Evolutionary conservation across 2,329 filamentous ascomycete species (phyloP).

Genomic region (Saccharata proteae): DNA sequence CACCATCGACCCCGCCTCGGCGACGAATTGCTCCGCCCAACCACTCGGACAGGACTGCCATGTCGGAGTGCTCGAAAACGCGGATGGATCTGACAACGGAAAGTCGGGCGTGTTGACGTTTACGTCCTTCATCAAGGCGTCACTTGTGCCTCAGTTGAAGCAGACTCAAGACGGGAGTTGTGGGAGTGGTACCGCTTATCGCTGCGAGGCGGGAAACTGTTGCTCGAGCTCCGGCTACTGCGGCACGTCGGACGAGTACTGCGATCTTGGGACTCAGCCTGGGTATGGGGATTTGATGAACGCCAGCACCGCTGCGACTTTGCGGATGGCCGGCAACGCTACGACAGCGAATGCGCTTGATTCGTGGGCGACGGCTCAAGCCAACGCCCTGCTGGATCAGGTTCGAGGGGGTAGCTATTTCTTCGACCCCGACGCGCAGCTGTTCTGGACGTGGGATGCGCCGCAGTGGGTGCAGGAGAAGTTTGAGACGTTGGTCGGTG

Average conservation of each 20-base stretch:
- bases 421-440: conserved; percentile 45
- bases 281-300: conserved; percentile 29
- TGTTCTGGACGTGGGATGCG: conserved; percentile 69
- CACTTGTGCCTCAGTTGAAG: background rate
- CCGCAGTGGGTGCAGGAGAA: conserved; percentile 48
- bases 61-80: conserved; percentile 46
- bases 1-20: conserved; percentile 35
- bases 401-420: conserved; percentile 53
- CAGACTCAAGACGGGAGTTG: conserved; percentile 20
- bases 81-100: conserved; percentile 47
- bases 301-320: conserved; percentile 19
- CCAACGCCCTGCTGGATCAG: conserved; percentile 44
- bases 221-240: conserved; percentile 24
- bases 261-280: conserved; percentile 20
- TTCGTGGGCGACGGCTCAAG: conserved; percentile 47
- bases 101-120: conserved; percentile 46
- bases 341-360: conserved; percentile 37
- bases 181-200: conserved; percentile 17
- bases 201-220: conserved; percentile 16
- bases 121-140: conserved; percentile 9
- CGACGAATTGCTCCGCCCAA: conserved; percentile 31
- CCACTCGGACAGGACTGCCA: conserved; percentile 43
- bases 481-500: conserved; percentile 46
- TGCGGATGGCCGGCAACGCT: too few species aligned
- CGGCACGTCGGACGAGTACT: conserved; percentile 17